Evolutionary conservation across 192 early-diverging fungal species (phyloP), one percentile per base, ranked within the genome.

Genomic region (Helicostylum pulchrum): DNA sequence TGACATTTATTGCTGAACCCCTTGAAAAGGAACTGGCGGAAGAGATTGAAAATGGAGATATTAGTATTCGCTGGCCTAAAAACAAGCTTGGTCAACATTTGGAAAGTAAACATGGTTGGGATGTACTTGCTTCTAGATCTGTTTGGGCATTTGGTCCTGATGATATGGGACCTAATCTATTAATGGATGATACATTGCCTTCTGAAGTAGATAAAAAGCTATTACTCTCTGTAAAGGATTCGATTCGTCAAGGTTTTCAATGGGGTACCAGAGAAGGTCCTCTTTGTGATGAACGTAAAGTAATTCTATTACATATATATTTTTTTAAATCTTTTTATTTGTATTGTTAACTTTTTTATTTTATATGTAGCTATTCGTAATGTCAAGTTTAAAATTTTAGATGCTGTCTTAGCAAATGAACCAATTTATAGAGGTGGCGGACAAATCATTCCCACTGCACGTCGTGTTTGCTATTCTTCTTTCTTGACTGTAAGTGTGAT

Each of bases 71-170:
- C 42, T 92, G 90, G 92, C 86, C 95, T 0, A 72, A 81, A 23
- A 78, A 80, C 36, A 78, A 92, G 52, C 68, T 97, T 17, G 93
- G 83, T 31, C 85, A 90, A 50, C 84, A 85, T 67, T 95, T 99
- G 55, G 85, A 90, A 71, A 71, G 86, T 56, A 90, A 91, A 47
- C 94, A 97, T 66, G 81, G 83, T 9, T 99, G 97, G 97, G 96
- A 99, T 81, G 80, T 96, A 10, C 68, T 98, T 61, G 94, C 95
- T 9, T 76, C 91, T 3, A 86, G 96, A 49, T 94, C 93, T 44
- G 89, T 99, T 48, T 99, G 97, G 97, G 97, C 96, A 26, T 98
- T 99, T 85, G 97, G 97, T 11, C 97, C 97, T 0, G 88, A 92
- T 36, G 88, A 90, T 45, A 79, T 83, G 64, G 96, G 95, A 10